Evolutionary conservation across 2,329 filamentous ascomycete species (phyloP), one percentile per base, ranked within the genome.

Genomic region (Cordyceps javanica): DNA sequence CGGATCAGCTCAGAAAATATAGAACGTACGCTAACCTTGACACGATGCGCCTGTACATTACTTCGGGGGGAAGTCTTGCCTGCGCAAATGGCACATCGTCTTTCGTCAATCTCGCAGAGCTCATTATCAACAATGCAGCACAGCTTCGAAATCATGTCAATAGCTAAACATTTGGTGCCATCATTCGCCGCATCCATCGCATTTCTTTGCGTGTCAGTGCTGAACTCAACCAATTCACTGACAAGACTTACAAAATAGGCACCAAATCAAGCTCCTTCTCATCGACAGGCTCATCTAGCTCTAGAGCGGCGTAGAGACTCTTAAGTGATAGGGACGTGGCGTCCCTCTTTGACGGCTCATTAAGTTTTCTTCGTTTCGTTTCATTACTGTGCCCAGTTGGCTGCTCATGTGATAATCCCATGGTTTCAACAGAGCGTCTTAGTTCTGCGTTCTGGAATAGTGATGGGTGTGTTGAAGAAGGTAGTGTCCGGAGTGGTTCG

Each of bases 1-100:
- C 75, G 68, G 55, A 81, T 68, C 8, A 87, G 62, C 25, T 71
- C 75, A 13, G 68, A 65, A 58, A 87, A 79, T 10, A 78, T 70
- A 2, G 64, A 62, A 32, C 80, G 72, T 2, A 77, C 75, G 11
- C 66, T 62, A n/a, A 62, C 71, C 69, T 73, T 75, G 23, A 60
- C 56, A 13, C 55, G 28, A 2, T 62, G 56, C 13, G 46, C 8
- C 21, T 44, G 21, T 13, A 45, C 21, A 2, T 36, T 44, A 14
- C 16, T 45, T 11, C 19, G 13, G 2, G 11, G 10, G 3, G 19
- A 8, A 30, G 3, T 6, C 23, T 45, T 57, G 3, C 38, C 55
- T 21, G 28, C 13, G 10, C 55, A 57, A 51, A 57, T 44, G 6
- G 21, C 23, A n/a, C 55, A 57, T 23, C 51, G 46, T 11, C 21